phyloP scores from a whole-genome alignment of 2,329 filamentous ascomycete species.

The Malbranchea cinnamomea region DNA sequence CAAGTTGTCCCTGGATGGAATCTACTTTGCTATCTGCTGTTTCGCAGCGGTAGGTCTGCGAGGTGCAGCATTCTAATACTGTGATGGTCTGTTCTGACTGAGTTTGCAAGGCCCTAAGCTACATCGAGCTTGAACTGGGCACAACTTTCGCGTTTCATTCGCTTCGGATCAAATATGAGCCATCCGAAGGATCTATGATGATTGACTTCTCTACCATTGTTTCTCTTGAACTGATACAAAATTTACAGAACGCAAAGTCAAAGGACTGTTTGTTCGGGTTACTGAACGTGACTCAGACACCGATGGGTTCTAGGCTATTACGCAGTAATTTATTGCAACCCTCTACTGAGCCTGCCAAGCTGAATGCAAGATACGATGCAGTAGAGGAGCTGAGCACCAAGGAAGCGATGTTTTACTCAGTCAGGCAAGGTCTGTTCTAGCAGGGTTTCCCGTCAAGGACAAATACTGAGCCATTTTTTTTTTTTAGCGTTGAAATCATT shows the following conservation, averaged over 20 bases:
- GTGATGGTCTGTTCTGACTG: slow-evolving; percentile 11
- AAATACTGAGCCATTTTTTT: background rate
- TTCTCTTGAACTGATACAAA: slow-evolving; percentile 81
- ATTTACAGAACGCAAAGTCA: slow-evolving; percentile 61
- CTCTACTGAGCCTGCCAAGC: slow-evolving; percentile 53
- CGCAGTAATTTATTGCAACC: slow-evolving; percentile 81
- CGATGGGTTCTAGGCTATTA: slow-evolving; percentile 75
- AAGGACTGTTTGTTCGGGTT: slow-evolving; percentile 72
- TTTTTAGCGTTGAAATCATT: slow-evolving; percentile 53
- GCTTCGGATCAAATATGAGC: slow-evolving; percentile 71
- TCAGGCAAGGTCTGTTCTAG: slow-evolving; percentile 45
- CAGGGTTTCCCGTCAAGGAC: background rate
- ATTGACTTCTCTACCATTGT: slow-evolving; percentile 80
- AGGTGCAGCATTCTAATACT: background rate
- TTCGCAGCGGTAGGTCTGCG: slow-evolving; percentile 54
- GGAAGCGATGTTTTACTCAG: slow-evolving; percentile 69
- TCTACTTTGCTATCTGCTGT: slow-evolving; percentile 72
- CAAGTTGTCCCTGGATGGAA: slow-evolving; percentile 64
- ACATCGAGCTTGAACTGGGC: slow-evolving; percentile 55
- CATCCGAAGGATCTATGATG: slow-evolving; percentile 87
- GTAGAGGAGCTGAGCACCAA: slow-evolving; percentile 67
- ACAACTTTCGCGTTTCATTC: slow-evolving; percentile 63
- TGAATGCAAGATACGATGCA: slow-evolving; percentile 63
- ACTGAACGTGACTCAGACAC: slow-evolving; percentile 69
- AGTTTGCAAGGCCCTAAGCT: slow-evolving; percentile 54